These are phyloP conservation scores for Exophiala sp. DNA, from an alignment of 2,329 filamentous ascomycete species.

Conservation along the genomic window DNA sequence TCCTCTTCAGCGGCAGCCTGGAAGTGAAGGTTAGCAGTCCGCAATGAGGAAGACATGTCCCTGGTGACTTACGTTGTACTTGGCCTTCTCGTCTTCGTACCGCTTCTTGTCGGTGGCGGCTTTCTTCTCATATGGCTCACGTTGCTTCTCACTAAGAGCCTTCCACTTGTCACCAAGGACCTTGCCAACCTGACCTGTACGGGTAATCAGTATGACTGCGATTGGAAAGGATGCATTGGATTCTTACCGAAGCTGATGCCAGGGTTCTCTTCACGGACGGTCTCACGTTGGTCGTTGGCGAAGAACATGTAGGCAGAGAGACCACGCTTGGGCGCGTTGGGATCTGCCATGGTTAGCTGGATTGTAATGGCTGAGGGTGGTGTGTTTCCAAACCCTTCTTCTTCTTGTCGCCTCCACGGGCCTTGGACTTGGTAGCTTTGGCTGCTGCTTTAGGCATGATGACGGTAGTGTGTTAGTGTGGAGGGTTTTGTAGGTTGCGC, in stretches of 20 bases:
- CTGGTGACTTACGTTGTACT: conserved; percentile 67
- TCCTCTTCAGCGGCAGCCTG: conserved; percentile 10
- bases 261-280: conserved; percentile 96
- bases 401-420: conserved; percentile 59
- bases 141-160: conserved; percentile 89
- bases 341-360: conserved; percentile 56
- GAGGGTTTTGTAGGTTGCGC: background rate
- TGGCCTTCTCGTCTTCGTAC: conserved; percentile 96
- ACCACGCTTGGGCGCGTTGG: conserved; percentile 98
- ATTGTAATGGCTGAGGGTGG: background rate
- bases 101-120: conserved; percentile 97
- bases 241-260: conserved; percentile 87
- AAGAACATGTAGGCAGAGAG: conserved; percentile 99
- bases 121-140: conserved; percentile 92
- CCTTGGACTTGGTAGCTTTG: conserved; percentile 57
- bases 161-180: conserved; percentile 98
- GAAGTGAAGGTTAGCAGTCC: background rate
- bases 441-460: conserved; percentile 68
- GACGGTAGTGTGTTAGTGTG: conserved; percentile 21
- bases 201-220: conserved; percentile 4
- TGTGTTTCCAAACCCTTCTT: conserved; percentile 61
- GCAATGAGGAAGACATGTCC: background rate
- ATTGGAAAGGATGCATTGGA: background rate
- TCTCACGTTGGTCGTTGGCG: conserved; percentile 98
- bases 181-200: conserved; percentile 87